Evolutionary conservation across 1,284 basidiomycete species (phyloP).

Genomic region (Cryptococcus sp.): DNA sequence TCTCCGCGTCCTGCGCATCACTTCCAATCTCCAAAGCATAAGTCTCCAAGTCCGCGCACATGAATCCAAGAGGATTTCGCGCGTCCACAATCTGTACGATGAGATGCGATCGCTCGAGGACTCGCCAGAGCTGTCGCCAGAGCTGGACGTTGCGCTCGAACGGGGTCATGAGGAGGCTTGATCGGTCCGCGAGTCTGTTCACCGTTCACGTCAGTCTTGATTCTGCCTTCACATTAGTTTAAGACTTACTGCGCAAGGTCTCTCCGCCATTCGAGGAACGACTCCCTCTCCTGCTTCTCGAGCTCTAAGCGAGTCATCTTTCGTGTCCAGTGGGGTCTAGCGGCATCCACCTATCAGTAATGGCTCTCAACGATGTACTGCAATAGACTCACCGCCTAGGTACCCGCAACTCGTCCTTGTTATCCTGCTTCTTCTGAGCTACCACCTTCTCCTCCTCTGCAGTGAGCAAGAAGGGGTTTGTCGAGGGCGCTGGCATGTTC

Average conservation of each 20-base stretch:
- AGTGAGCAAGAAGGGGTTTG: conserved; percentile 86
- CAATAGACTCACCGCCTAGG: conserved; percentile 61
- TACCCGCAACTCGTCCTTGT: conserved; percentile 73
- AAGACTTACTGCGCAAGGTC: conserved; percentile 77
- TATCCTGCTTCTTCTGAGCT: conserved; percentile 69
- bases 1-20: conserved; percentile 67
- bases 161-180: conserved; percentile 79
- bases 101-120: conserved; percentile 88
- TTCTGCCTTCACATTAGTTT: conserved; percentile 56
- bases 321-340: conserved; percentile 78
- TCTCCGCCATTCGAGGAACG: conserved; percentile 88
- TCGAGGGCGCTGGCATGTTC: conserved; percentile 54
- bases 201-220: conserved; percentile 4
- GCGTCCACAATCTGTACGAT: conserved; percentile 96
- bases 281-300: conserved; percentile 81
- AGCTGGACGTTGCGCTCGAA: conserved; percentile 96
- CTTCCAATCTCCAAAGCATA: conserved; percentile 84
- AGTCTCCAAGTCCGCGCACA: conserved; percentile 86
- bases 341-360: conserved; percentile 6
- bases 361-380: neutral
- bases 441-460: conserved; percentile 80
- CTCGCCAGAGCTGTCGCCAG: conserved; percentile 95
- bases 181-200: conserved; percentile 47
- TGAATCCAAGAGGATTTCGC: conserved; percentile 85
- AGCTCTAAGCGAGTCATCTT: conserved; percentile 72